Base-by-base conservation (phyloP, 164 flowering plant species). In the Malania oleifera region DNA sequence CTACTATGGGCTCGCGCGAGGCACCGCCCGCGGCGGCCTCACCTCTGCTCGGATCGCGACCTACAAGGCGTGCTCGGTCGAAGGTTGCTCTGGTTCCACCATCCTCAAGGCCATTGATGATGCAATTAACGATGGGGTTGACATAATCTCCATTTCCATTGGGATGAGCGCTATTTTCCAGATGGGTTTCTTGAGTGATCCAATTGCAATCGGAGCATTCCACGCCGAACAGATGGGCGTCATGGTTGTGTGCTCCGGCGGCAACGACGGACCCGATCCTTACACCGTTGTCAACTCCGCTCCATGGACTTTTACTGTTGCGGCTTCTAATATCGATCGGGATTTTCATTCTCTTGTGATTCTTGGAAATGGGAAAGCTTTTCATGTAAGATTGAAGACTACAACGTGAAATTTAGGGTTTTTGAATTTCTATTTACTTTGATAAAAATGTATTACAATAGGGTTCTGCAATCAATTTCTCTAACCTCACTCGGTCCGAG, bases 281-380 rank as follows among this genome's bases (percentile, higher is more conserved):
- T 73, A 52, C 65, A 82, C 88, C 9, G 75, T 84, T 41, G 85
- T 76, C 7, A 88, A 88, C 45, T 45, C 82, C 0, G 92, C 92
- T 52, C 96, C 96, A 2, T 88, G 96, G 96, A 73, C 84, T 37
- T 73, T 85, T 22, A 88, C 96, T 0, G 83, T 84, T 41, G 92
- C 80, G 0, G 96, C 92, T 41, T 83, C 88, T 17, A 81, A 29
- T 57, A 84, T 85, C 23, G 96, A 88, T 37, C 65, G 96, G 54
- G 80, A 67, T 55, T 83, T 88, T 34, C 69, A 73, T 18, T 77
- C 95, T 12, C 61, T 57, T 26, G 61, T 87, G 13, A 37, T 80
- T 58, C 83, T 87, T 26, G 87, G 91, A 51, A 79, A 82, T 64
- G 83, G 87, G 12, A 66, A 67, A 25, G 27, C 68, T 34, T 69